phyloP scores from a whole-genome alignment of 169 alveolate genomes.

The Pseudocohnilembus persalinus region DNA sequence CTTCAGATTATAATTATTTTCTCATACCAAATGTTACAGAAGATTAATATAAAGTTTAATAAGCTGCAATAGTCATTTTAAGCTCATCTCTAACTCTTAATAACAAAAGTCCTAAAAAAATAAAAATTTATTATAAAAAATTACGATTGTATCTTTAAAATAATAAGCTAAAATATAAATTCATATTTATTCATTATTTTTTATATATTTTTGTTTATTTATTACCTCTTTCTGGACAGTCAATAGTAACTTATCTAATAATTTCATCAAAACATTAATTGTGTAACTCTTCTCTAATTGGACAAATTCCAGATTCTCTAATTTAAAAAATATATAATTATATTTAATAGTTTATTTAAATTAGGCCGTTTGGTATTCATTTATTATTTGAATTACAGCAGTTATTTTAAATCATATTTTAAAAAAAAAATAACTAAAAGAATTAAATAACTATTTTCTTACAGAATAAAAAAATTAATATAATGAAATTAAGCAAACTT shows the following conservation, averaged over 20 bases:
- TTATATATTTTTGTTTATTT: not conserved
- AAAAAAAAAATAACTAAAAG: no score
- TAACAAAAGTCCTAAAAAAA: conserved; percentile 49
- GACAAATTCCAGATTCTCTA: conserved; percentile 81
- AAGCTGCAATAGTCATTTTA: conserved; percentile 81
- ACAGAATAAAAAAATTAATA: no score
- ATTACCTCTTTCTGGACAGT: conserved; percentile 81
- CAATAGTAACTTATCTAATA: conserved; percentile 81
- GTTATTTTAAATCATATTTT: no score
- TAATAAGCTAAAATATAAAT: not conserved
- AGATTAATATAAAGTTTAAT: conserved; percentile 75
- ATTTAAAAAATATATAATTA: not conserved
- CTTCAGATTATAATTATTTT: conserved; percentile 76
- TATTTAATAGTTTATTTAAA: not conserved
- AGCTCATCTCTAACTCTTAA: conserved; percentile 82
- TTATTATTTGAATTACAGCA: no score
- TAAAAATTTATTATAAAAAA: not conserved
- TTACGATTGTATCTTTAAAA: not conserved
- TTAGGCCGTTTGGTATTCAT: not conserved
- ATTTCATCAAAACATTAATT: conserved; percentile 84
- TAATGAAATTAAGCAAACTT: no score
- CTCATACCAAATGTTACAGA: conserved; percentile 82
- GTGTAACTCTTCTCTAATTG: conserved; percentile 80
- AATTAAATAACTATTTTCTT: no score
- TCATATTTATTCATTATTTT: not conserved